phyloP scores from a whole-genome alignment of 2,329 filamentous ascomycete genomes.

The Parastagonospora nodorum region DNA sequence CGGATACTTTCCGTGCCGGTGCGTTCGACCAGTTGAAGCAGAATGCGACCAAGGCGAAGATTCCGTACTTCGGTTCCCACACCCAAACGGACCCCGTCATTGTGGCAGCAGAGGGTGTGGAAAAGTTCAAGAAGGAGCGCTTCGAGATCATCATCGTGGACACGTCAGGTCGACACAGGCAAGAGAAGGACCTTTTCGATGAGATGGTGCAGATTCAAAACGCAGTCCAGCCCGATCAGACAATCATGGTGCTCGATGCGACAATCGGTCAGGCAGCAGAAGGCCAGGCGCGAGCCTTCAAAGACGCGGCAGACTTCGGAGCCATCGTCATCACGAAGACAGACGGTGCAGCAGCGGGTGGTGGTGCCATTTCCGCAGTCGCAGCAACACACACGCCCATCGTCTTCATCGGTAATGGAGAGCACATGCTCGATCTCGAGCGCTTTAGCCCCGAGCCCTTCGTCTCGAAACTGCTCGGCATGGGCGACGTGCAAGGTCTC shows the following conservation, averaged over 20 bases:
- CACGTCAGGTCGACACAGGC: constrained; percentile 91
- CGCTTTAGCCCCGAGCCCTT: constrained; percentile 92
- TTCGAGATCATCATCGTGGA: constrained; percentile 99
- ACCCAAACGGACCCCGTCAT: constrained; percentile 95
- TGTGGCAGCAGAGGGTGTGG: constrained; percentile 92
- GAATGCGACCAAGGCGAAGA: constrained; percentile 98
- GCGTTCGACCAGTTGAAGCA: constrained; percentile 99
- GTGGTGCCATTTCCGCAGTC: constrained; percentile 96
- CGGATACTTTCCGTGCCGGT: constrained; percentile 97
- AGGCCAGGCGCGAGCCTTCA: constrained; percentile 93
- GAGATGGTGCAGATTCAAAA: constrained; percentile 97
- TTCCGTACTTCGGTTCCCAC: constrained; percentile 95
- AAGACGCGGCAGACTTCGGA: constrained; percentile 94
- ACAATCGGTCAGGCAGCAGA: constrained; percentile 97
- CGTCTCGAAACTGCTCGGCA: constrained; percentile 89
- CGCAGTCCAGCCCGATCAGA: constrained; percentile 90
- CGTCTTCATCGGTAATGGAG: constrained; percentile 96
- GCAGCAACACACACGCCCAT: constrained; percentile 96
- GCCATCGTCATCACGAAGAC: constrained; percentile 99
- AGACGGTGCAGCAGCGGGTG: constrained; percentile 91
- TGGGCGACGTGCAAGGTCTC: constrained; percentile 94
- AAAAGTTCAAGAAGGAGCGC: constrained; percentile 98
- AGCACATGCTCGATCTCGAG: constrained; percentile 95
- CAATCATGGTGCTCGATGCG: constrained; percentile 96
- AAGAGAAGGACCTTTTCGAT: constrained; percentile 92